Conservation (phyloP, 176 grass and related monocot genomes). For the Stipa capillata region DNA sequence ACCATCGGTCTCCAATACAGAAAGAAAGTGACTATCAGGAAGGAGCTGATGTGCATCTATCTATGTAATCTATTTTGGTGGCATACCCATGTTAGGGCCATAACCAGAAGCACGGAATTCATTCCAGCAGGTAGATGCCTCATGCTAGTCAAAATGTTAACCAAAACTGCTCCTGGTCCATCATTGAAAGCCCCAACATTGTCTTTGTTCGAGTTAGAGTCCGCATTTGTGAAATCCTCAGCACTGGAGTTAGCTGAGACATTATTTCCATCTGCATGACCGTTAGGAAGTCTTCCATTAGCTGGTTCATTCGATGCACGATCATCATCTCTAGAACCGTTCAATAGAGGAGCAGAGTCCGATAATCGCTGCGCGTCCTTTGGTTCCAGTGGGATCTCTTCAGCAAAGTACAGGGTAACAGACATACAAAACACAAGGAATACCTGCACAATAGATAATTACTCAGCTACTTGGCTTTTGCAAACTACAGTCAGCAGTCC, state of each 20-base stretch:
- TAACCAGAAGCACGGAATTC: conserved; percentile 94
- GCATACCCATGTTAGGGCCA: conserved; percentile 96
- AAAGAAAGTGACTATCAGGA: not conserved
- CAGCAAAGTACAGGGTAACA: conserved; percentile 93
- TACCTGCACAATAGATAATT: conserved; percentile 48
- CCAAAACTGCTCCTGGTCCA: conserved; percentile 85
- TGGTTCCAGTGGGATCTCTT: conserved; percentile 74
- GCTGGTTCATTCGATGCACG: conserved; percentile 33
- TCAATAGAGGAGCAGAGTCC: conserved; percentile 86
- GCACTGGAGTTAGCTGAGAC: conserved; percentile 19
- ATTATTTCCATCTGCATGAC: conserved; percentile 24
- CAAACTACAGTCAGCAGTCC: not conserved
- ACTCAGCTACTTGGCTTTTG: conserved; percentile 2
- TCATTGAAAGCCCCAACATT: conserved; percentile 59
- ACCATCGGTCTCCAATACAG: conserved; percentile 1
- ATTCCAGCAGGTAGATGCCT: conserved; percentile 89
- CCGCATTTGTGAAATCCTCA: conserved; percentile 26
- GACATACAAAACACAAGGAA: conserved; percentile 87
- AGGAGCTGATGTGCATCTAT: not conserved
- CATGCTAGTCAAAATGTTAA: conserved; percentile 94
- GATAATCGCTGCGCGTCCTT: conserved; percentile 36
- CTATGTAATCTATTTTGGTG: not conserved
- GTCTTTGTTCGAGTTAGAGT: conserved; percentile 29
- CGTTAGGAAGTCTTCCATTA: conserved; percentile 37
- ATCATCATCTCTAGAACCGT: conserved; percentile 45